Conservation (phyloP, 192 early-diverging fungal species). For the Funneliformis geosporum region DNA sequence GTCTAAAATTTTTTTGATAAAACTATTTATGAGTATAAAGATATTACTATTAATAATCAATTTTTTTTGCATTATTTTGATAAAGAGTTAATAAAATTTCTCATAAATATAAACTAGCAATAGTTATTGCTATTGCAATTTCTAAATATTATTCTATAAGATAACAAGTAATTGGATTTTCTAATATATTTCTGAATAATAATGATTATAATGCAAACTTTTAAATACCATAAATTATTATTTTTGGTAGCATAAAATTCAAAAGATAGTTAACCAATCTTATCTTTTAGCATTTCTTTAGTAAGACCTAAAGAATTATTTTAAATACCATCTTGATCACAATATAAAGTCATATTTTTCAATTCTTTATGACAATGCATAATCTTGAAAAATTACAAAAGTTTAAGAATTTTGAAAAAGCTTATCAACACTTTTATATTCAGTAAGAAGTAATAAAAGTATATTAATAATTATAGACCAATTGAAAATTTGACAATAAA, state of each 20-base stretch:
- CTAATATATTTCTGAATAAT: background rate
- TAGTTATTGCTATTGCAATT: background rate
- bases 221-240: background rate
- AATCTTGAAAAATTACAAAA: background rate
- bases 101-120: background rate
- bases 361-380: background rate
- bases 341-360: background rate
- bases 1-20: slow-evolving; percentile 10
- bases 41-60: background rate
- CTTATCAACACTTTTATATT: background rate
- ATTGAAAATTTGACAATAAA: no score
- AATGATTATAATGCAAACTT: background rate
- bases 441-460: background rate
- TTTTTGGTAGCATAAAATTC: background rate
- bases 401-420: background rate
- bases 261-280: background rate
- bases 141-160: background rate
- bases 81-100: background rate
- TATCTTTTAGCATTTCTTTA: background rate
- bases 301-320: background rate
- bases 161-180: background rate
- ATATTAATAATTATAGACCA: no score
- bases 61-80: background rate
- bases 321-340: background rate
- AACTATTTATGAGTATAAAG: background rate